phyloP scores from a whole-genome alignment of 2,329 filamentous ascomycete species.

The Penicillium capsulatum region DNA sequence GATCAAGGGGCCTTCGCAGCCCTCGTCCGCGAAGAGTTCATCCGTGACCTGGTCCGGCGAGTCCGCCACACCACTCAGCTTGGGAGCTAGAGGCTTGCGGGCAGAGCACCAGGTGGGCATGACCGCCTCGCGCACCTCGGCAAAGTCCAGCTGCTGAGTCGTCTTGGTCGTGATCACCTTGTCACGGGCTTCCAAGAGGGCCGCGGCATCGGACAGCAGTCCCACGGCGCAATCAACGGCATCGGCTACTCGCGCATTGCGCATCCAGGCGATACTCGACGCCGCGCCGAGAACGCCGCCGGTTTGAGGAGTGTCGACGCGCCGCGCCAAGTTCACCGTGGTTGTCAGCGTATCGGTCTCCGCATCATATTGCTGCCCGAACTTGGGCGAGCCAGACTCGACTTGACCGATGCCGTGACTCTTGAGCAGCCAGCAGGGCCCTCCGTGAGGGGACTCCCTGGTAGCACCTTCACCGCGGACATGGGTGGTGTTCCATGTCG shows the following conservation, averaged over 20 bases:
- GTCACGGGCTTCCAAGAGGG: constrained; percentile 11
- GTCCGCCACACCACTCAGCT: constrained; percentile 13
- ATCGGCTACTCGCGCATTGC: constrained; percentile 12
- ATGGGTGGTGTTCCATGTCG: constrained; percentile 10
- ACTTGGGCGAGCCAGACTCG: constrained; percentile 6
- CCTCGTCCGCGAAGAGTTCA: constrained; percentile 4
- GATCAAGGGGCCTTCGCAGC: constrained; percentile 9
- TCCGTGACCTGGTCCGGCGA: constrained; percentile 5
- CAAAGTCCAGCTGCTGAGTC: constrained; percentile 4
- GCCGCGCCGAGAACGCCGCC: constrained; percentile 6
- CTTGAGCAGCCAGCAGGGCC: constrained; percentile 10
- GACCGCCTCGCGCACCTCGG: constrained; percentile 6
- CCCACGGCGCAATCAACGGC: constrained; percentile 13
- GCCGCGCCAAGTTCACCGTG: constrained; percentile 11
- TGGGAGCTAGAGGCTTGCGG: constrained; percentile 10
- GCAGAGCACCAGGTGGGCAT: constrained; percentile 6
- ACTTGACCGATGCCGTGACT: constrained; percentile 6
- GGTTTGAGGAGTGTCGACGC: constrained; percentile 6
- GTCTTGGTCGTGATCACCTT: constrained; percentile 4
- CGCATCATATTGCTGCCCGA: constrained; percentile 7
- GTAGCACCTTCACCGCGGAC: constrained; percentile 9
- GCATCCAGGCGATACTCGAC: constrained; percentile 10
- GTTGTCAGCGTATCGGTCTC: constrained; percentile 10
- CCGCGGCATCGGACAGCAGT: constrained; percentile 5
- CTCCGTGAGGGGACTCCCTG: constrained; percentile 5